Evolutionary conservation across 768 basidiomycete species (phyloP).

Genomic region (Crassisporium funariophilum): DNA sequence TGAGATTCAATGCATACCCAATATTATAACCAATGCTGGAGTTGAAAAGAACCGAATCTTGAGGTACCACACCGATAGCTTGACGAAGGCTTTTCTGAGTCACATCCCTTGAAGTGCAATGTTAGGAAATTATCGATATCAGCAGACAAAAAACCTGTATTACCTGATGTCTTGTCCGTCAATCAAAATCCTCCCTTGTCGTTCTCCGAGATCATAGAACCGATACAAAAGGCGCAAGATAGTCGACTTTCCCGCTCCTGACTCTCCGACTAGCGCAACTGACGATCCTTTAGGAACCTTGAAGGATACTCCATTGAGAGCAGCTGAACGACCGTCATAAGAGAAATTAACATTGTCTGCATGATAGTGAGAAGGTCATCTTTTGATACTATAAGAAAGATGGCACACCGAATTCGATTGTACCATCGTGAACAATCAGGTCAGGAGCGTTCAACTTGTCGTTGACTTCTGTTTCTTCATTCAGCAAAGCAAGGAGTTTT

Average conservation of each 20-base stretch:
- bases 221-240: conserved; percentile 87
- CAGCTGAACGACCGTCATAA: conserved; percentile 72
- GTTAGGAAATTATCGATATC: neutral
- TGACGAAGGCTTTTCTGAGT: conserved; percentile 79
- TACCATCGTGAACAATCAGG: conserved; percentile 69
- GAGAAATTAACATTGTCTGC: conserved; percentile 85
- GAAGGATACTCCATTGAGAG: conserved; percentile 81
- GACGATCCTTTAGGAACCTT: conserved; percentile 84
- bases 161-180: conserved; percentile 82
- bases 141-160: neutral
- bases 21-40: conserved; percentile 73
- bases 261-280: conserved; percentile 88
- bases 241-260: conserved; percentile 82
- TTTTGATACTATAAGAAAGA: neutral
- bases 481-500: conserved; percentile 77
- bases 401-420: conserved; percentile 82
- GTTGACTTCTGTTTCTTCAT: conserved; percentile 81
- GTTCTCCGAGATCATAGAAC: conserved; percentile 86
- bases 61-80: conserved; percentile 89
- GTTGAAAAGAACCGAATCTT: conserved; percentile 79
- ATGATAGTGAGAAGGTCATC: conserved; percentile 5
- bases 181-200: conserved; percentile 77
- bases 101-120: conserved; percentile 55
- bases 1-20: conserved; percentile 39
- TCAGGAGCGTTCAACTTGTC: conserved; percentile 78